These are phyloP conservation scores for Neocucurbitaria cava DNA, from an alignment of 2,329 filamentous ascomycete genomes.

Conservation along the genomic window DNA sequence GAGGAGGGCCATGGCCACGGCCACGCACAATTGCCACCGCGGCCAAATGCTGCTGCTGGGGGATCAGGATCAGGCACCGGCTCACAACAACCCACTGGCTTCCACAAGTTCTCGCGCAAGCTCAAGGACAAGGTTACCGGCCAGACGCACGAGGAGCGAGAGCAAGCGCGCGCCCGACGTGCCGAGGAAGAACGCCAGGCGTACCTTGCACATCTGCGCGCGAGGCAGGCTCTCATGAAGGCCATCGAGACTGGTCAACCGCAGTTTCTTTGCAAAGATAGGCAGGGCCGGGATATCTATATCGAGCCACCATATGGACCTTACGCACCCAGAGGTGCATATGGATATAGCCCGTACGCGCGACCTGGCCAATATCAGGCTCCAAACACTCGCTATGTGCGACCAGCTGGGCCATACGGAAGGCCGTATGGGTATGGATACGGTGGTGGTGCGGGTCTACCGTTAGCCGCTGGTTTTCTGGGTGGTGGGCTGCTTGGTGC, in stretches of 20 bases:
- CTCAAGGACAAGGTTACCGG: conserved; percentile 67
- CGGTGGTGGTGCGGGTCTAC: conserved; percentile 47
- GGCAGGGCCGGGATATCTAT: conserved; percentile 63
- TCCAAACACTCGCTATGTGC: conserved; percentile 57
- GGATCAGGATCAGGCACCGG: conserved; percentile 3
- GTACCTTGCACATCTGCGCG: conserved; percentile 61
- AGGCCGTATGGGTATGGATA: conserved; percentile 47
- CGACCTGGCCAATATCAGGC: conserved; percentile 53
- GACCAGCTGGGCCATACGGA: conserved; percentile 58
- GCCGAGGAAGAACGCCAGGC: conserved; percentile 59
- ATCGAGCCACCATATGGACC: conserved; percentile 60
- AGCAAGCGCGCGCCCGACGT: conserved; percentile 53
- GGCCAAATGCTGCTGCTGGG: conserved; percentile 8
- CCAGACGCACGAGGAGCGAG: conserved; percentile 63
- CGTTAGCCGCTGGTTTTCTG: conserved; percentile 43
- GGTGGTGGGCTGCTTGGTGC: conserved; percentile 45
- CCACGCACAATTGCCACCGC: conserved; percentile 10
- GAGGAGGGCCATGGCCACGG: too few relatives aligned
- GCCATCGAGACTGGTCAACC: conserved; percentile 63
- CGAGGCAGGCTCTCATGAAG: conserved; percentile 59
- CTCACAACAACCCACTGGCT: conserved; percentile 40
- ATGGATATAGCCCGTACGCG: conserved; percentile 56
- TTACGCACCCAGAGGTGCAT: conserved; percentile 35
- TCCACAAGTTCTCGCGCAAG: conserved; percentile 60
- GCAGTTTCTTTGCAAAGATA: conserved; percentile 62